Conservation (phyloP, 345 rosid genomes). For the Bruguiera gymnorhiza region DNA sequence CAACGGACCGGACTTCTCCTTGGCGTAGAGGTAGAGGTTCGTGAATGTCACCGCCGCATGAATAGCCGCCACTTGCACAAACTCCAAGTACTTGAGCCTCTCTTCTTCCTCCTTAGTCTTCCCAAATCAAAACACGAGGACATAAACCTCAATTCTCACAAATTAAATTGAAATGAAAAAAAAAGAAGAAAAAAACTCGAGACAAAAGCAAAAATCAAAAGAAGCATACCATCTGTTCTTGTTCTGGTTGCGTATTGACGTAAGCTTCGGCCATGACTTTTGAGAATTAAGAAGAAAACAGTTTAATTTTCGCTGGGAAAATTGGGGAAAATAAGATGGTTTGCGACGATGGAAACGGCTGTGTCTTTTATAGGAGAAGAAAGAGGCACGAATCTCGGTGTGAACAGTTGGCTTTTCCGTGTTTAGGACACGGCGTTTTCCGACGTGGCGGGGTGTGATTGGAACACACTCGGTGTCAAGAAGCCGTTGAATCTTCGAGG, state of each 20-base stretch:
- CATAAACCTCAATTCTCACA: background rate
- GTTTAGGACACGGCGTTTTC: background rate
- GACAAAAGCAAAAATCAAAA: background rate
- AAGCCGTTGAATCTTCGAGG: background rate
- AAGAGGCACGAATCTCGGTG: background rate
- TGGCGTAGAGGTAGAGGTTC: conserved; percentile 60
- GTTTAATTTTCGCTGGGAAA: background rate
- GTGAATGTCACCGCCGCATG: conserved; percentile 53
- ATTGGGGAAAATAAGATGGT: background rate
- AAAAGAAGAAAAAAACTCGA: background rate
- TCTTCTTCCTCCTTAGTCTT: conserved; percentile 33
- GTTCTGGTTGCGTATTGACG: conserved; percentile 15
- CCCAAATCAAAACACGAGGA: background rate
- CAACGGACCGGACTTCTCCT: conserved; percentile 85
- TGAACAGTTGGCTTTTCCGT: too few species aligned
- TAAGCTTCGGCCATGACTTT: conserved; percentile 30
- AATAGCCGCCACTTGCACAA: conserved; percentile 70
- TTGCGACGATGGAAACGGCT: too few species aligned
- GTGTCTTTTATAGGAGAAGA: background rate
- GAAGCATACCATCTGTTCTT: conserved; percentile 17
- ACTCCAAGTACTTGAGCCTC: conserved; percentile 71
- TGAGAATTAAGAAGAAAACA: too few species aligned
- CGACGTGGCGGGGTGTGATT: background rate
- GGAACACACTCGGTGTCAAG: background rate
- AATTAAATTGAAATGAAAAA: background rate